Percentiles rank a stretch among this genome's conserved stretches.
phyloP scores from a whole-genome alignment of 257 asterid genomes.

The Nicotiana paniculata region DNA sequence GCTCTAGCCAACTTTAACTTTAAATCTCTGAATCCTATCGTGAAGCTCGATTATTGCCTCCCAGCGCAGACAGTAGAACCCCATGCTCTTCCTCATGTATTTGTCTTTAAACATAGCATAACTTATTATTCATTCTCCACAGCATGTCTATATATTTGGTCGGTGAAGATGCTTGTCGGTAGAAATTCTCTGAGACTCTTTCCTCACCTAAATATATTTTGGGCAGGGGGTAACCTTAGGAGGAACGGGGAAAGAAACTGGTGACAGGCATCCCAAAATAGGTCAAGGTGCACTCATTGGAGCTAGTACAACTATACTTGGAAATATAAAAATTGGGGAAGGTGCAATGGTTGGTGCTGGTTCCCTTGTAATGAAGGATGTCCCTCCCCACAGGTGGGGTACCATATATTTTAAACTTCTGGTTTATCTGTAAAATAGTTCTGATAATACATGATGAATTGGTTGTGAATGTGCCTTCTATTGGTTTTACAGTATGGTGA shows the following conservation, averaged over 20 bases:
- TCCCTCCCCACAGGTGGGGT: conserved; percentile 38
- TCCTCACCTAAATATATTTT: neutral
- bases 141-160: neutral
- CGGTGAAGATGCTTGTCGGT: neutral
- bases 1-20: neutral
- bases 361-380: conserved; percentile 33
- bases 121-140: neutral
- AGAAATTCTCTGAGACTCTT: neutral
- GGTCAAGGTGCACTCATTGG: conserved; percentile 47
- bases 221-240: conserved; percentile 41
- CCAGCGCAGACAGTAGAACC: neutral
- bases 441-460: neutral
- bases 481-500: conserved; percentile 34
- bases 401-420: neutral
- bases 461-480: neutral
- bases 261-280: conserved; percentile 42
- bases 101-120: neutral
- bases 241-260: conserved; percentile 39
- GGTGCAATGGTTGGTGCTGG: conserved; percentile 49
- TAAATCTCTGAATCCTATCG: neutral
- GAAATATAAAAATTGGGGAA: conserved; percentile 39
- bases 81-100: neutral
- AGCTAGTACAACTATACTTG: conserved; percentile 36
- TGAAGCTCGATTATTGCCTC: neutral
- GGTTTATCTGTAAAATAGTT: neutral